Evolutionary conservation across 2,329 filamentous ascomycete genomes (phyloP), one percentile per base, ranked within the genome.

Genomic region (Knoxdaviesia capensis): DNA sequence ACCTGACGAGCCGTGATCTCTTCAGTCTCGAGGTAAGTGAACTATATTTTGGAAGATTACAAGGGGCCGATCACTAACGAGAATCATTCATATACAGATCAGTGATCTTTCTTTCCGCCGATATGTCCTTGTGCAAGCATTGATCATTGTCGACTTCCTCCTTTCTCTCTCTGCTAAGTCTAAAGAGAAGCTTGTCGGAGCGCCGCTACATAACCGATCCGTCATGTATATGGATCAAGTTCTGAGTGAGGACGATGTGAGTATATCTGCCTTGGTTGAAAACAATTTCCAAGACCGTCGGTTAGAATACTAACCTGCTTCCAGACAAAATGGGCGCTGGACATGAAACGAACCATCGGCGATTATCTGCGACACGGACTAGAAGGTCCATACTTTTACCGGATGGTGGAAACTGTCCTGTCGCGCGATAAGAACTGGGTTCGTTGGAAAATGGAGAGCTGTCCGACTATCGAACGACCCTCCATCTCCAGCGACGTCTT

Each of bases 351-450:
- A 34, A 67, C 69, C 6, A 93, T 96, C 52, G 80, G 81, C 45
- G 74, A 76, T 45, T 94, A 94, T 58, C 70, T 98, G 44, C 80
- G 81, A 54, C 70, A 78, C 51, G 83, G 83, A 20, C 62, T 68
- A 36, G 87, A 93, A 53, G 90, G 90, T 31, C 82, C 84, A 48
- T 93, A 93, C 59, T 98, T 96, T 59, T 81, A 86, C 59, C 80
- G 90, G 35, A 93, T 96, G 74, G 86, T 98, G 32, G 88, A 96
- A 56, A 96, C 87, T 8, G 88, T 98, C 32, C 72, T 98, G 31
- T 84, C 85, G 29, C 73, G 90, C 48, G 90, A 99, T 59, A 96
- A 94, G 64, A 94, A 96, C 55, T 98, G 92, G 92, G 86, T 92
- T 38, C 80, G 86, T 47, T 99, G 90, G 90, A 99, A 99, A 62